Conservation (phyloP, 352 stramenopile species). For the Thalassiosira sp. region DNA sequence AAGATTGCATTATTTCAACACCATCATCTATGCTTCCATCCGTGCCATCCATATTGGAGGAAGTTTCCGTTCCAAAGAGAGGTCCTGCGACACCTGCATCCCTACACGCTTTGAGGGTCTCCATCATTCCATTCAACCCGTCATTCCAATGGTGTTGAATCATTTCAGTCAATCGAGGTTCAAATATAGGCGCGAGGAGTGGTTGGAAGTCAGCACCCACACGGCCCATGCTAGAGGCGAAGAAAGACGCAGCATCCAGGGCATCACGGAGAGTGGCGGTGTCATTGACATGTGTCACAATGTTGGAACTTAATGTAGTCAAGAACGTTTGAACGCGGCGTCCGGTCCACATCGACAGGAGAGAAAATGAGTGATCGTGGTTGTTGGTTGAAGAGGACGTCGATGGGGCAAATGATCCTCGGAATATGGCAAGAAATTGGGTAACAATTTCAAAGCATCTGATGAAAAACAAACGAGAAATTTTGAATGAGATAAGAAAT, state of each 20-base stretch:
- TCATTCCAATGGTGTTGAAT: conserved; percentile 70
- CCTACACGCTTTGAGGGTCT: conserved; percentile 75
- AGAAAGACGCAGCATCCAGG: conserved; percentile 79
- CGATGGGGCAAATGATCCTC: conserved; percentile 59
- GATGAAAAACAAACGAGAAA: too few relatives aligned
- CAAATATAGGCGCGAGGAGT: conserved; percentile 70
- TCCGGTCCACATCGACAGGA: conserved; percentile 80
- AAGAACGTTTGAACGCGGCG: conserved; percentile 76
- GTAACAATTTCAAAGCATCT: conserved; percentile 84
- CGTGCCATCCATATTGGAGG: conserved; percentile 26
- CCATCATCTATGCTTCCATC: conserved; percentile 18
- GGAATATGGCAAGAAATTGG: conserved; percentile 82
- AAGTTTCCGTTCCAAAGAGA: conserved; percentile 57
- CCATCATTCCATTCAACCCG: conserved; percentile 63
- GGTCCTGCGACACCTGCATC: conserved; percentile 74
- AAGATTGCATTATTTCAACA: conserved; percentile 36
- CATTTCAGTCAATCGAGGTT: conserved; percentile 63
- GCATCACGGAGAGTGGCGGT: conserved; percentile 75
- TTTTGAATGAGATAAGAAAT: conserved; percentile 5
- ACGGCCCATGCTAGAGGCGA: conserved; percentile 78
- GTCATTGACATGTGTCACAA: conserved; percentile 65
- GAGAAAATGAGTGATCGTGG: conserved; percentile 56
- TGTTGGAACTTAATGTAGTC: conserved; percentile 56
- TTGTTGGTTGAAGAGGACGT: conserved; percentile 44
- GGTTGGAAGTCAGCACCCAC: conserved; percentile 82